phyloP scores from a whole-genome alignment of 164 flowering plant genomes.

The Sextonia rubra region DNA sequence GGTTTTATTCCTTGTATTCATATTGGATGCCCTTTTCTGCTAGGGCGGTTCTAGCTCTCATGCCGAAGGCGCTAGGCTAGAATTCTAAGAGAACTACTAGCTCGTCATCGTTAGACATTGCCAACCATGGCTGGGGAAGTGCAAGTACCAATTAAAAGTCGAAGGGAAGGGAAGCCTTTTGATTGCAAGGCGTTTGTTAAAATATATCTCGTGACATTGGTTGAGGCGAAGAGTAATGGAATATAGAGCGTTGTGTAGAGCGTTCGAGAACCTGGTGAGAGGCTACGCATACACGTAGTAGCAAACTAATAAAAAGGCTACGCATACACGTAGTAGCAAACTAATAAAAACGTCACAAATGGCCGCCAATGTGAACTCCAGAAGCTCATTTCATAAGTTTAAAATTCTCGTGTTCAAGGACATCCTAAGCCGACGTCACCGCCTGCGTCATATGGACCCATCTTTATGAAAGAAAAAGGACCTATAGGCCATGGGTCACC shows the following conservation, averaged over 20 bases:
- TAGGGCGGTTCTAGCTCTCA: constrained; percentile 32
- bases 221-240: not conserved
- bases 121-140: not conserved
- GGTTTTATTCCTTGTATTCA: constrained; percentile 23
- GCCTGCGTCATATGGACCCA: not conserved
- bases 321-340: not conserved
- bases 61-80: constrained; percentile 29
- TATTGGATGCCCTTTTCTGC: constrained; percentile 29
- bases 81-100: constrained; percentile 21
- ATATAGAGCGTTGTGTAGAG: not conserved
- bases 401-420: no score
- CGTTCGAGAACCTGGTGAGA: not conserved
- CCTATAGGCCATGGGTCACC: no score
- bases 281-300: not conserved
- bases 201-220: not conserved
- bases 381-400: not conserved
- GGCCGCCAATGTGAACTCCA: not conserved
- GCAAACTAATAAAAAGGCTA: not conserved
- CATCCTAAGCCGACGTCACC: not conserved
- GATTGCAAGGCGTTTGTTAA: not conserved
- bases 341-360: not conserved
- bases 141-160: not conserved
- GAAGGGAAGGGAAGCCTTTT: not conserved
- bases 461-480: no score
- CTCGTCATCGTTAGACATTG: constrained; percentile 22